phyloP scores from a whole-genome alignment of 2,329 filamentous ascomycete genomes.

The Paraphoma chrysanthemicola region DNA sequence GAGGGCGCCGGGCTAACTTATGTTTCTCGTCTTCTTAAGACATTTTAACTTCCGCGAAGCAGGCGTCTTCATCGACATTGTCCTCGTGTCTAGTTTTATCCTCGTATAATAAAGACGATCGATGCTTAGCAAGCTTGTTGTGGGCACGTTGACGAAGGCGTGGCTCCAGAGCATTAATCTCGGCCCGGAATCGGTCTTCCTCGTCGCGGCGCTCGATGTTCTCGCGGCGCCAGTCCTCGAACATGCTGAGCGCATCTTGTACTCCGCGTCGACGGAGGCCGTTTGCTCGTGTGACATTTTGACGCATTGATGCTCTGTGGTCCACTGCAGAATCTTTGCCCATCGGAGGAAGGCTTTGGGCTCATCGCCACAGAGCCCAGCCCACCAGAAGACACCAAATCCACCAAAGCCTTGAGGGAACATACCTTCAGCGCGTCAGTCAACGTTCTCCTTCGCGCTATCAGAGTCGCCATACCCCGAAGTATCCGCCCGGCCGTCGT shows the following conservation, averaged over 20 bases:
- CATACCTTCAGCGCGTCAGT: not conserved
- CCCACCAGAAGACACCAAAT: conserved; percentile 3
- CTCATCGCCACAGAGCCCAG: conserved; percentile 1
- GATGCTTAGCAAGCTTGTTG: no score
- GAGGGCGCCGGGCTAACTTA: no score
- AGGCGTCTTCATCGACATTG: no score
- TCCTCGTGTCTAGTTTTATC: no score
- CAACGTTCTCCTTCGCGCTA: not conserved
- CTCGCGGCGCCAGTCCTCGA: conserved; percentile 6
- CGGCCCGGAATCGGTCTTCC: not conserved
- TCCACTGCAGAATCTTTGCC: not conserved
- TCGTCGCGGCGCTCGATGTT: not conserved
- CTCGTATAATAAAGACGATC: no score
- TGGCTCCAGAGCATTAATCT: not conserved
- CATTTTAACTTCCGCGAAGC: no score
- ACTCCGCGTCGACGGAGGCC: not conserved
- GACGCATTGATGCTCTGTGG: not conserved
- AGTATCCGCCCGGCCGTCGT: no score
- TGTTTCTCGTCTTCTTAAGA: no score
- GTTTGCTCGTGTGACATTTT: not conserved
- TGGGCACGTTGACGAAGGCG: no score
- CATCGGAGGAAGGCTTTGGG: not conserved
- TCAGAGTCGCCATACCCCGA: no score
- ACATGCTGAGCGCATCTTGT: not conserved
- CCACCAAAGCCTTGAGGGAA: conserved; percentile 2